Evolutionary conservation across 1,139 yeast genomes (phyloP).

Genomic region (Diutina rugosa): DNA sequence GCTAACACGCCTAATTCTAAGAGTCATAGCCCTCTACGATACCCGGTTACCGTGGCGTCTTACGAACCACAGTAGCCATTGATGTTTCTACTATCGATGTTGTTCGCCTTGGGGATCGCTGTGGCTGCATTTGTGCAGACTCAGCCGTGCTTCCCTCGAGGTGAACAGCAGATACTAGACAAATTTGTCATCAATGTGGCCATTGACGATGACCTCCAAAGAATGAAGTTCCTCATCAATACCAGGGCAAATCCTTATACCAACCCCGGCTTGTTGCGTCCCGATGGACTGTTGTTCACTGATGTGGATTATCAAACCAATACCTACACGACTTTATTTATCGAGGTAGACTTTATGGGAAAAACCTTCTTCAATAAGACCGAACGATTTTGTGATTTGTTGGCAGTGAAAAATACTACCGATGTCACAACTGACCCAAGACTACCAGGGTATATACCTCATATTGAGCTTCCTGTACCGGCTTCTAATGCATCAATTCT

Average conservation of each 20-base stretch:
- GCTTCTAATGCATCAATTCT: neutral
- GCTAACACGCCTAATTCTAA: neutral
- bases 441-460: neutral
- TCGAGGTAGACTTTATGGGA: slow-evolving; percentile 33
- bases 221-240: slow-evolving; percentile 26
- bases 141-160: neutral
- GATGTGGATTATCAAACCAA: slow-evolving; percentile 35
- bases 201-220: slow-evolving; percentile 18
- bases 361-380: slow-evolving; percentile 23
- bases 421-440: neutral
- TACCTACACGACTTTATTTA: slow-evolving; percentile 34
- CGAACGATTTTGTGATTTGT: slow-evolving; percentile 32
- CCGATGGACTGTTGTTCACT: slow-evolving; percentile 12
- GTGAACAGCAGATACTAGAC: slow-evolving; percentile 9
- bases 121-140: neutral
- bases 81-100: neutral
- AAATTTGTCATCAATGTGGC: slow-evolving; percentile 30
- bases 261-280: slow-evolving; percentile 6
- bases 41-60: neutral
- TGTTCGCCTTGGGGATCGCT: neutral
- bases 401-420: slow-evolving; percentile 26
- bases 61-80: neutral
- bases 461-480: neutral
- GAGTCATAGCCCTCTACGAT: neutral
- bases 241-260: slow-evolving; percentile 15